Evolutionary conservation across 2,329 filamentous ascomycete species (phyloP).

Genomic region (Cladosporium sp.): DNA sequence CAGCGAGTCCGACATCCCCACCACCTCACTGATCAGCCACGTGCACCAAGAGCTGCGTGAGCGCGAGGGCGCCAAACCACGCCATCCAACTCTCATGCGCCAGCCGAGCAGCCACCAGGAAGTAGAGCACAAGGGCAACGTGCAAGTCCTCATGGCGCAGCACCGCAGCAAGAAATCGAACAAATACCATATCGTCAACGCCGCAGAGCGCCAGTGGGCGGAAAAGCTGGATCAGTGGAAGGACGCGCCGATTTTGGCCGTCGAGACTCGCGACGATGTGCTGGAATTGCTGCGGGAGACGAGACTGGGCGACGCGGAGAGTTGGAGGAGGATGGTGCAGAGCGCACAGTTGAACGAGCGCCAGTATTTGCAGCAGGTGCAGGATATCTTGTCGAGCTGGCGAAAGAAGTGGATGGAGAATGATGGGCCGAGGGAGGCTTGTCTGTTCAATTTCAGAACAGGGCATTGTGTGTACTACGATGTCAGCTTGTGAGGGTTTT

Average conservation of each 20-base stretch:
- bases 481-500: slow-evolving; percentile 42
- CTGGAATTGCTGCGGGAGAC: slow-evolving; percentile 73
- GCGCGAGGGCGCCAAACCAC: slow-evolving; percentile 53
- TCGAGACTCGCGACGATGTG: slow-evolving; percentile 82
- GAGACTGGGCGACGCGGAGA: slow-evolving; percentile 72
- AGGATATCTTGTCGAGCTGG: slow-evolving; percentile 67
- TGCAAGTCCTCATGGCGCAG: slow-evolving; percentile 77
- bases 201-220: slow-evolving; percentile 55
- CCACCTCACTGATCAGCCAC: slow-evolving; percentile 70
- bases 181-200: slow-evolving; percentile 78
- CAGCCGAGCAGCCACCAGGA: slow-evolving; percentile 35
- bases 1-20: slow-evolving; percentile 69
- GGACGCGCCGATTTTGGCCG: slow-evolving; percentile 75
- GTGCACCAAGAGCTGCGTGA: slow-evolving; percentile 79
- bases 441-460: slow-evolving; percentile 89
- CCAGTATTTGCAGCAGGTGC: slow-evolving; percentile 77
- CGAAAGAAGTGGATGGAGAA: slow-evolving; percentile 48
- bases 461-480: slow-evolving; percentile 84
- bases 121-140: slow-evolving; percentile 57
- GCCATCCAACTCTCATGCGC: slow-evolving; percentile 32
- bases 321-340: slow-evolving; percentile 79
- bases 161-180: slow-evolving; percentile 91
- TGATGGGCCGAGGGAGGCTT: slow-evolving; percentile 64
- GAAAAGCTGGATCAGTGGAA: slow-evolving; percentile 67
- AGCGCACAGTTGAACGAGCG: slow-evolving; percentile 70